Base-by-base conservation (phyloP, 805 yeast genomes). In the Torulaspora quercuum region DNA sequence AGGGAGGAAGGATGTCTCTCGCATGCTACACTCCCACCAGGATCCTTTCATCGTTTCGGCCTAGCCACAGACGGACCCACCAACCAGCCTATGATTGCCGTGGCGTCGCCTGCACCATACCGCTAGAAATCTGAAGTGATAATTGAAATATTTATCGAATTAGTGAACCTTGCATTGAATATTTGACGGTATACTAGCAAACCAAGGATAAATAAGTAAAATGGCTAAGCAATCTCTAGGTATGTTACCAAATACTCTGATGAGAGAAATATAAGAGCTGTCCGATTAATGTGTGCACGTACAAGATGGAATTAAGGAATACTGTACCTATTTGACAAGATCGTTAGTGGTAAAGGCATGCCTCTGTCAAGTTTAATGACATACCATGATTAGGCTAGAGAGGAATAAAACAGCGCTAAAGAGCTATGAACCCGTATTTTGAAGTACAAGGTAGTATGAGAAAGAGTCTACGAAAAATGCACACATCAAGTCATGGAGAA, bases 151-250 rank as follows among this genome's bases (percentile, higher is more conserved):
- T 32, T 25, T 17, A 25, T 25, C 29, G 10, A 32, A 32, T 24
- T 25, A 25, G 25, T 29, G 35, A 21, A 19, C 14, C n/a, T 17
- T 4, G 32, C 16, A 24, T 39, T 26, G 34, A 22, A 30, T n/a
- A 14, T 21, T 31, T 17, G 18, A 24, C 27, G 17, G 20, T 13
- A 23, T 25, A 25, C 22, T 17, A 45, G 41, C 33, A 37, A 35
- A 30, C 41, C 46, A 48, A 46, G 49, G 48, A 40, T 29, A 41
- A 25, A 39, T 14, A 33, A 28, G 33, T 35, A 46, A 30, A 59
- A 68, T 68, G 72, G 72, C 72, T 66, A 68, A 67, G 59, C 72
- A 68, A 67, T 68, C 72, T 55, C 63, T 67, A 61, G 72, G 72
- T 67, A 67, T 63, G 72, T 67, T 37, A 10, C 12, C 15, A 26